Evolutionary conservation across 768 basidiomycete genomes (phyloP).

Genomic region (Lentinula lateritia): DNA sequence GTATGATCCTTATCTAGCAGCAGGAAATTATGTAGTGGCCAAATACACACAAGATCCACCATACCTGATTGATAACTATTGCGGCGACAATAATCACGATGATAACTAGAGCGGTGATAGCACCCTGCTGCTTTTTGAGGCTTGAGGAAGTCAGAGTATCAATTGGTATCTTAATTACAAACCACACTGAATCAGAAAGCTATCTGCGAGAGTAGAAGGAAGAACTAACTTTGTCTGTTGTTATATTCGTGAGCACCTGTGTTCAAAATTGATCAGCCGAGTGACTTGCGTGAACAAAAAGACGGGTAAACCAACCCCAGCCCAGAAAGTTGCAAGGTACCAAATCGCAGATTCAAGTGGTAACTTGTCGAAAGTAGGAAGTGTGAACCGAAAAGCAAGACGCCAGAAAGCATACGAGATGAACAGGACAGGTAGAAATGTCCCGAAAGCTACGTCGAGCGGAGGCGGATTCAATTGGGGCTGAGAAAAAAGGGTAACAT

Average conservation of each 20-base stretch:
- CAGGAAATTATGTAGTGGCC: background rate
- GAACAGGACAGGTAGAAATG: conserved; percentile 75
- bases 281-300: background rate
- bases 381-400: conserved; percentile 63
- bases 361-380: conserved; percentile 61
- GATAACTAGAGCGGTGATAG: conserved; percentile 61
- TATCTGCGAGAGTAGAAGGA: background rate
- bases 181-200: background rate
- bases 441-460: conserved; percentile 65
- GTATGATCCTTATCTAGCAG: conserved; percentile 54
- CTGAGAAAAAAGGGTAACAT: conserved; percentile 74
- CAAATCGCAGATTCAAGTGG: conserved; percentile 71
- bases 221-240: conserved; percentile 38
- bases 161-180: conserved; percentile 49
- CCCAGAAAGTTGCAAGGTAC: conserved; percentile 78
- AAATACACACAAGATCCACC: background rate
- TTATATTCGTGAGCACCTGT: conserved; percentile 62
- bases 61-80: conserved; percentile 58
- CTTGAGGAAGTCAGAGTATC: conserved; percentile 69
- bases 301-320: conserved; percentile 35
- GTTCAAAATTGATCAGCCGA: background rate
- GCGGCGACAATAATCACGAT: conserved; percentile 56
- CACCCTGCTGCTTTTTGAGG: conserved; percentile 59
- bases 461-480: conserved; percentile 61
- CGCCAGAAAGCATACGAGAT: conserved; percentile 79